Percentiles rank a stretch among this genome's conserved stretches.
phyloP scores from a whole-genome alignment of 768 basidiomycete genomes.

The Chalciporus sphaerocephalus region DNA sequence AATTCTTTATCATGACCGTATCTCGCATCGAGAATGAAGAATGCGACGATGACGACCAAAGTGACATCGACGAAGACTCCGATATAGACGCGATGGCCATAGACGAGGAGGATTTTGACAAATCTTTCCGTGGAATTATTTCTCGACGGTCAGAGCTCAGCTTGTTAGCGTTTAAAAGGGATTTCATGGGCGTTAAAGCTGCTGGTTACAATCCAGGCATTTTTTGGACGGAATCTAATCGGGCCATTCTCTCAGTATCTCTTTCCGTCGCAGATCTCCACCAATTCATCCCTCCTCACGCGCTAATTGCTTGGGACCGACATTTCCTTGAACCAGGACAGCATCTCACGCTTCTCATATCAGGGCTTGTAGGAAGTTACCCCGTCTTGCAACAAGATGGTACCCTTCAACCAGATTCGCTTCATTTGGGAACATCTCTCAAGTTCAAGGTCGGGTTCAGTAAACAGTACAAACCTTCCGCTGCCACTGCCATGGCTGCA shows the following conservation, averaged over 20 bases:
- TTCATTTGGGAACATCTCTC: constrained; percentile 33
- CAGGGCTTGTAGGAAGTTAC: constrained; percentile 49
- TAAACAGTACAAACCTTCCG: constrained; percentile 54
- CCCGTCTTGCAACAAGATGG: constrained; percentile 49
- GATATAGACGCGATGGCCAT: constrained; percentile 8
- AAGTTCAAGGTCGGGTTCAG: constrained; percentile 64
- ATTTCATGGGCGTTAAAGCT: constrained; percentile 58
- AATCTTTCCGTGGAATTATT: background rate
- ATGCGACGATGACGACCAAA: constrained; percentile 33
- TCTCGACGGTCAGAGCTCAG: background rate
- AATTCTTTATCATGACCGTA: constrained; percentile 36
- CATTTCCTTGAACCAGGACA: constrained; percentile 53
- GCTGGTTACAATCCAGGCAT: constrained; percentile 58
- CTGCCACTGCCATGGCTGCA: constrained; percentile 44
- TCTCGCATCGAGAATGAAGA: constrained; percentile 35
- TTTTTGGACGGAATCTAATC: constrained; percentile 46
- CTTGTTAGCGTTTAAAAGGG: constrained; percentile 24
- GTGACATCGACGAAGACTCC: constrained; percentile 33
- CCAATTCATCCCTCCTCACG: constrained; percentile 53
- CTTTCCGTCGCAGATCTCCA: constrained; percentile 51
- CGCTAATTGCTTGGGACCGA: constrained; percentile 72
- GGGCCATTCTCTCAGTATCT: constrained; percentile 53
- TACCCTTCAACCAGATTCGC: constrained; percentile 33
- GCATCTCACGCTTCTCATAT: constrained; percentile 62
- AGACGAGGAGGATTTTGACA: constrained; percentile 10